Evolutionary conservation across 1,139 yeast species (phyloP).

Genomic region (Debaryomyces udenii): DNA sequence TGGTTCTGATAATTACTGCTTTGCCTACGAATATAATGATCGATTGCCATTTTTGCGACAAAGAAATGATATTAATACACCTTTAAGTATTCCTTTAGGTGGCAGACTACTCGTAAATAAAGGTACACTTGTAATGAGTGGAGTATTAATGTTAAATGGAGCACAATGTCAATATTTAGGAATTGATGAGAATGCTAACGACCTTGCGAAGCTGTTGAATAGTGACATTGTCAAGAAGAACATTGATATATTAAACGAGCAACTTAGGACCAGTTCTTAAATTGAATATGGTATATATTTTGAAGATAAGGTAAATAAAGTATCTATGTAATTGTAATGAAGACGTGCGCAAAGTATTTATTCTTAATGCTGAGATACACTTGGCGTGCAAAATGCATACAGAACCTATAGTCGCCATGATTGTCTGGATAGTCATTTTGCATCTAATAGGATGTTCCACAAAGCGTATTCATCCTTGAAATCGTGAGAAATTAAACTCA

Average conservation of each 20-base stretch:
- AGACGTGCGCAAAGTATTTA: no score
- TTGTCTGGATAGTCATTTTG: slow-evolving; percentile 21
- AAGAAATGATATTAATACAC: slow-evolving; percentile 23
- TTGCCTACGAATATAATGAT: slow-evolving; percentile 44
- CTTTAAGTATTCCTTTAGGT: slow-evolving; percentile 43
- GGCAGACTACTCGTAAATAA: slow-evolving; percentile 36
- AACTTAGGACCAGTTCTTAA: slow-evolving; percentile 15
- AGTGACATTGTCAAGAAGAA: slow-evolving; percentile 39
- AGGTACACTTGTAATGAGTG: slow-evolving; percentile 38
- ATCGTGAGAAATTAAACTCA: slow-evolving; percentile 85
- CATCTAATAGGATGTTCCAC: slow-evolving; percentile 64
- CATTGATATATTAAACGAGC: slow-evolving; percentile 32
- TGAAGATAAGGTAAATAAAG: background rate
- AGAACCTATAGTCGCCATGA: slow-evolving; percentile 3
- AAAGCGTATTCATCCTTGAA: slow-evolving; percentile 72
- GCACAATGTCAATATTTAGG: slow-evolving; percentile 40
- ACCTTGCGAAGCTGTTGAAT: slow-evolving; percentile 31
- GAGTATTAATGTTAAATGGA: slow-evolving; percentile 35
- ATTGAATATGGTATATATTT: background rate
- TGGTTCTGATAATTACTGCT: slow-evolving; percentile 33
- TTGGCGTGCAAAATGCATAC: no score
- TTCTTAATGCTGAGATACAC: no score
- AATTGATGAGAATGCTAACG: slow-evolving; percentile 25
- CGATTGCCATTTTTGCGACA: slow-evolving; percentile 36
- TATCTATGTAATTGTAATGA: no score